Evolutionary conservation across 371 early-diverging fungal species (phyloP), one percentile per base, ranked within the genome.

Genomic region (Mortierella sp.): DNA sequence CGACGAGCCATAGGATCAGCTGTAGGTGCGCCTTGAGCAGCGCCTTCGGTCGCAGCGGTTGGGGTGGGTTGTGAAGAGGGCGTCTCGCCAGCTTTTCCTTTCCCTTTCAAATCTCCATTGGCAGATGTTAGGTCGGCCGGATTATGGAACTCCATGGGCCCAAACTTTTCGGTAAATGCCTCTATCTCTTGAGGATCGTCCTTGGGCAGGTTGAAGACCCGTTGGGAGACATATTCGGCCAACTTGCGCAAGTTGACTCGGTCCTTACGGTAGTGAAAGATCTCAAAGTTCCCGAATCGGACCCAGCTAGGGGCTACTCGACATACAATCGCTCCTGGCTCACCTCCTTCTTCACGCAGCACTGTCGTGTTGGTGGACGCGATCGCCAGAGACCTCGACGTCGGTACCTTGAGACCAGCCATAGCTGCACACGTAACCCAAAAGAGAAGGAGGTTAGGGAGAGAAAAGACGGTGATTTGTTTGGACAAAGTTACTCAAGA

Each of bases 201-300:
- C 19, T 48, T 52, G 14, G 67, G 62, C 6, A 65, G 34, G 9
- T 67, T 57, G 41, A 58, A 72, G 46, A 79, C 80, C 18, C 84
- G 58, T 16, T 67, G 50, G 7, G 89, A 71, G 10, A 83, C 86
- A 79, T 91, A 94, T 52, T 96, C 94, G 0, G 95, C 95, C 60
- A 96, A 61, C 7, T 70, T 54, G 26, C 81, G 78, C 13, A 93
- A 72, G 43, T 82, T 78, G 9, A 71, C 81, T 72, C 79, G 82
- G 53, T 94, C 91, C 18, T 84, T 82, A 31, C 93, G 84, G 49
- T 89, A 84, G 64, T 86, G 85, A 59, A 90, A 91, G 31, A 93
- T 82, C 72, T 97, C 95, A 73, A 97, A 96, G 30, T 85, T 90
- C 10, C 97, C 97, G 80, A 97, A 94, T 14, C 97, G 87, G 30